Evolutionary conservation across 2,329 filamentous ascomycete species (phyloP).

Genomic region (Penicillium sp.): DNA sequence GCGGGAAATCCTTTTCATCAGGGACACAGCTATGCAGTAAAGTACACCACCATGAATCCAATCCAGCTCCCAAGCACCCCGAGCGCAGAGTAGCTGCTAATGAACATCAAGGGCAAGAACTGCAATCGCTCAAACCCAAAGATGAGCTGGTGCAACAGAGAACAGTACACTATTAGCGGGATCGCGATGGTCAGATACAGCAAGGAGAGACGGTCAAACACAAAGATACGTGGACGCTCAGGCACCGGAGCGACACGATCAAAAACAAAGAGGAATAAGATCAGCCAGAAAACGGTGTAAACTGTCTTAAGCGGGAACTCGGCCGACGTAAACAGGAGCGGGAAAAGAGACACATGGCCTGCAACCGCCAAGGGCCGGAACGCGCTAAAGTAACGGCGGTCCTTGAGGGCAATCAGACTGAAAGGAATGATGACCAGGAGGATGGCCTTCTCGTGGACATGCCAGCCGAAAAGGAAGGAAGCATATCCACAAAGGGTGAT

Average conservation of each 20-base stretch:
- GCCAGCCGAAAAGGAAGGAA: constrained; percentile 79
- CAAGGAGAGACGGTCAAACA: constrained; percentile 81
- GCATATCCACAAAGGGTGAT: constrained; percentile 44
- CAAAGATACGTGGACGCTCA: constrained; percentile 74
- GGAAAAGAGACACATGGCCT: constrained; percentile 89
- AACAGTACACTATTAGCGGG: constrained; percentile 85
- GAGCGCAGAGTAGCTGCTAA: background rate
- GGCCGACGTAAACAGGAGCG: constrained; percentile 79
- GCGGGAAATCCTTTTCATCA: no score
- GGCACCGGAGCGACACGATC: constrained; percentile 85
- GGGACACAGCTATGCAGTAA: background rate
- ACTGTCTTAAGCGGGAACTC: constrained; percentile 76
- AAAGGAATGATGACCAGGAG: constrained; percentile 88
- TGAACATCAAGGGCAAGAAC: background rate
- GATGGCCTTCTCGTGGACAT: constrained; percentile 97
- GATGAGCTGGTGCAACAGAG: constrained; percentile 34
- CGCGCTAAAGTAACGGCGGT: constrained; percentile 79
- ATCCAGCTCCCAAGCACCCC: background rate
- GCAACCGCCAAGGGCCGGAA: constrained; percentile 91
- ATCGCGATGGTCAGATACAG: constrained; percentile 88
- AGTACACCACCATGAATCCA: background rate
- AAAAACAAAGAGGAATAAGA: constrained; percentile 77
- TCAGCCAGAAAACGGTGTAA: constrained; percentile 90
- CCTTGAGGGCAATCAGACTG: constrained; percentile 84
- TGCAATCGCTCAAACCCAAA: constrained; percentile 47